Percentiles rank a stretch among this genome's conserved stretches.
Evolutionary conservation across 2,329 filamentous ascomycete genomes (phyloP).

Genomic region (Cadophora malorum): DNA sequence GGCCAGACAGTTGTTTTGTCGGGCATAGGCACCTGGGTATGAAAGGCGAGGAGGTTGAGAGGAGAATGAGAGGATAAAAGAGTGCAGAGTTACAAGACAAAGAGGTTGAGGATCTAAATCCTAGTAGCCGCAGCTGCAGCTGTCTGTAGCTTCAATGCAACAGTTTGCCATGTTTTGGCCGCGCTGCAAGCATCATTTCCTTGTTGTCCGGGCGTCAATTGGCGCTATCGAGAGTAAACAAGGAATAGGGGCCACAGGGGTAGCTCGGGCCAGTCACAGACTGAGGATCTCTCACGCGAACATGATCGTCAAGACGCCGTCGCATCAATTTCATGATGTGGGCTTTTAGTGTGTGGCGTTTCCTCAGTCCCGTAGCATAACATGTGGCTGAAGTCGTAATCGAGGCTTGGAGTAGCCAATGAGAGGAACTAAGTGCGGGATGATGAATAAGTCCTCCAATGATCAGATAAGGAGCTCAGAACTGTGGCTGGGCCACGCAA

Average conservation of each 20-base stretch:
- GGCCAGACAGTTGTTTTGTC: conserved; percentile 18
- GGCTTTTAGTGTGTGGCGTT: conserved; percentile 8
- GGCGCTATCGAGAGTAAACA: conserved; percentile 24
- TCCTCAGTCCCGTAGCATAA: not conserved
- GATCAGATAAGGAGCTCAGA: not conserved
- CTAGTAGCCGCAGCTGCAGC: not conserved
- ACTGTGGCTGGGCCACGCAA: conserved; percentile 8
- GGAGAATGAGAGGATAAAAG: conserved; percentile 4
- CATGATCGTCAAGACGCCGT: conserved; percentile 27
- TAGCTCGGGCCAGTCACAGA: conserved; percentile 30
- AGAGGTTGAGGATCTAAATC: conserved; percentile 9
- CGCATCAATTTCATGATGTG: conserved; percentile 25
- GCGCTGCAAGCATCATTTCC: conserved; percentile 7
- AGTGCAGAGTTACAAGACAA: not conserved
- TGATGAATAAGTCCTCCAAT: not conserved
- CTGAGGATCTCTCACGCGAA: conserved; percentile 13
- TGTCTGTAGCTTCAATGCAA: not conserved
- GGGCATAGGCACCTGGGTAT: not conserved
- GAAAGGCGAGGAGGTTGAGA: conserved; percentile 3
- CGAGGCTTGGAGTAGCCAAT: not conserved
- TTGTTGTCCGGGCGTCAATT: conserved; percentile 27
- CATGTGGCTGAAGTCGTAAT: conserved; percentile 23
- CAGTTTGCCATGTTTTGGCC: conserved; percentile 25
- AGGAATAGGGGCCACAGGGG: conserved; percentile 21
- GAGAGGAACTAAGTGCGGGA: not conserved